phyloP scores from a whole-genome alignment of 2,329 filamentous ascomycete genomes.

The Beauveria caledonica region DNA sequence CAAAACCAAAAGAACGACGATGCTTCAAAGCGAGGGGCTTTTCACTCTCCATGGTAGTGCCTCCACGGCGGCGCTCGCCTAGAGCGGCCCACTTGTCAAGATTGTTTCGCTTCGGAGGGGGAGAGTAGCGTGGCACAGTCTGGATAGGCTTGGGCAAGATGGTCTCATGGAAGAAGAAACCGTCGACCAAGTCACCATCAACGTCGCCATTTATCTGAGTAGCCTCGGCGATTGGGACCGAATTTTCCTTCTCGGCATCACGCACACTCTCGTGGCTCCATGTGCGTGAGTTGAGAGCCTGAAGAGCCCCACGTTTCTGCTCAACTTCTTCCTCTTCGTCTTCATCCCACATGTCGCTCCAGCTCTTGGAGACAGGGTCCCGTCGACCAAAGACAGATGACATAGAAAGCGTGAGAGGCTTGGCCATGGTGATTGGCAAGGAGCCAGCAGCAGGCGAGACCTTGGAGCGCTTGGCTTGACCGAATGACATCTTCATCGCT shows the following conservation, averaged over 20 bases:
- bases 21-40: conserved; percentile 42
- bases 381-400: conserved; percentile 72
- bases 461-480: conserved; percentile 33
- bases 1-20: conserved; percentile 41
- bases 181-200: conserved; percentile 59
- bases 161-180: conserved; percentile 66
- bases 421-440: conserved; percentile 70
- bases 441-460: conserved; percentile 57
- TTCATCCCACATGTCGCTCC: conserved; percentile 92
- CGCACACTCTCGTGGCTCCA: conserved; percentile 69
- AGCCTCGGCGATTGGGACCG: conserved; percentile 15
- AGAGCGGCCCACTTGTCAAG: conserved; percentile 86
- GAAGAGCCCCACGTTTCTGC: conserved; percentile 43
- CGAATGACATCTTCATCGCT: conserved; percentile 65
- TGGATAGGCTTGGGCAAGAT: conserved; percentile 29
- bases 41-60: conserved; percentile 41
- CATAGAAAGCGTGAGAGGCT: conserved; percentile 65
- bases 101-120: conserved; percentile 52
- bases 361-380: conserved; percentile 89
- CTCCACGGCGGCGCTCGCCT: conserved; percentile 72
- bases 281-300: conserved; percentile 63
- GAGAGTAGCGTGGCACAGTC: conserved; percentile 48
- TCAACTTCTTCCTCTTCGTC: conserved; percentile 64
- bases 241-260: conserved; percentile 18
- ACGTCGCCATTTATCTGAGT: conserved; percentile 39